Evolutionary conservation across 2,329 filamentous ascomycete genomes (phyloP), one percentile per base, ranked within the genome.

Genomic region (Apiospora pterosperma): DNA sequence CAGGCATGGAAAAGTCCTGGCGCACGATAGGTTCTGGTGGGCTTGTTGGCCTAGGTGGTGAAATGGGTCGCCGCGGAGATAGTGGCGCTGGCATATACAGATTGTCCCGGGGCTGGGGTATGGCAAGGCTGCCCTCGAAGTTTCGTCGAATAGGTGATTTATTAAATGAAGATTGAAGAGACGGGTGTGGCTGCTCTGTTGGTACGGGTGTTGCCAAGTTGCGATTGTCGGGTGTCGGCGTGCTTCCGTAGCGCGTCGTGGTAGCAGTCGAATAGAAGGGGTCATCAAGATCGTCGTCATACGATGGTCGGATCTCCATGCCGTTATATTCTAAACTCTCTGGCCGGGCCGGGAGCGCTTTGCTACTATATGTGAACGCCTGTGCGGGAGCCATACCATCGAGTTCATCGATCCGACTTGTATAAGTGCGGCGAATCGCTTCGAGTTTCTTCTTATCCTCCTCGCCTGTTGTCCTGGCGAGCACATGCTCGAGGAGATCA

Each of bases 361-460:
- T 97, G 61, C 87, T 88, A 62, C 86, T 84, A 68, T 81, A 69
- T 19, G 23, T 11, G 14, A 23, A 25, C 67, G 79, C 70, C 69
- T 83, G 73, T 76, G 84, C 75, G 77, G 88, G 82, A 70, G 88
- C 81, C 72, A 96, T 87, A 68, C 90, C 88, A 71, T 91, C 88
- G 44, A 99, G 82, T 76, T 99, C 96, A 59, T 90, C 89, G 70
- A 98, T 97, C 63, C 96, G 90, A 65, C 90, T 92, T 62, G 90
- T 93, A 76, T 99, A 99, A 1, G 95, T 97, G 69, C 90, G 88
- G 73, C 92, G 90, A 81, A 99, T 98, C 61, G 93, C 92, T 74
- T 97, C 93, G 28, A 99, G 83, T 77, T 98, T 98, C 69, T 88
- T 90, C 76, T 90, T 89, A 73, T 99, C 96, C 62, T 97, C 93